A percentile compares a stretch with the other conserved stretches of the same genome.
phyloP scores from a whole-genome alignment of 192 early-diverging fungal genomes.

The Physocladia obscura region DNA sequence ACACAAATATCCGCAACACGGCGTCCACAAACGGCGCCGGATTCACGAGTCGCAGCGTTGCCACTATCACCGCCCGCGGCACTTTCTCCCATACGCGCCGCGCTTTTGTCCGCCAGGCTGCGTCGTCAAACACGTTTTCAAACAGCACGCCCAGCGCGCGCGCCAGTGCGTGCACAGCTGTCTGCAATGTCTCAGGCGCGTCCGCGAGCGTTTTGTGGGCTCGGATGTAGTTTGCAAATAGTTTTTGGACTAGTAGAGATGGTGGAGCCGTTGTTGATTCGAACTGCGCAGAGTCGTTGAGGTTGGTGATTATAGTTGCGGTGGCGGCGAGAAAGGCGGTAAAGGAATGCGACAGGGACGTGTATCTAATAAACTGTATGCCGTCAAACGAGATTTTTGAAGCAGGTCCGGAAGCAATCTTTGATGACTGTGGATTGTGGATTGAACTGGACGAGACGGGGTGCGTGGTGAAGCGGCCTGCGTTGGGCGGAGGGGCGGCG shows the following conservation, averaged over 20 bases:
- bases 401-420: too few species aligned
- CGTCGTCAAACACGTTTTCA: slow-evolving; percentile 37
- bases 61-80: slow-evolving; percentile 33
- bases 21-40: slow-evolving; percentile 44
- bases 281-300: too few species aligned
- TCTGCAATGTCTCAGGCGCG: slow-evolving; percentile 15
- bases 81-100: slow-evolving; percentile 29
- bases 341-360: too few species aligned
- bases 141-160: slow-evolving; percentile 26
- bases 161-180: slow-evolving; percentile 17
- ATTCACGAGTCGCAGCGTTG: slow-evolving; percentile 35
- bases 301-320: too few species aligned
- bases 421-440: too few species aligned
- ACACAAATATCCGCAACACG: slow-evolving; percentile 38
- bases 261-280: too few species aligned
- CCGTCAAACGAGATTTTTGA: too few species aligned
- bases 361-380: too few species aligned
- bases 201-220: slow-evolving; percentile 22
- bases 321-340: too few species aligned
- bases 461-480: slow-evolving; percentile 16
- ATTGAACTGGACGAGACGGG: too few species aligned
- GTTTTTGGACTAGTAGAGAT: too few species aligned
- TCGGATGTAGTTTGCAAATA: too few species aligned
- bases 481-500: background rate
- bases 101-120: slow-evolving; percentile 36